Evolutionary conservation across 2,329 filamentous ascomycete species (phyloP), one percentile per base, ranked within the genome.

Genomic region (Setomelanomma holmii): DNA sequence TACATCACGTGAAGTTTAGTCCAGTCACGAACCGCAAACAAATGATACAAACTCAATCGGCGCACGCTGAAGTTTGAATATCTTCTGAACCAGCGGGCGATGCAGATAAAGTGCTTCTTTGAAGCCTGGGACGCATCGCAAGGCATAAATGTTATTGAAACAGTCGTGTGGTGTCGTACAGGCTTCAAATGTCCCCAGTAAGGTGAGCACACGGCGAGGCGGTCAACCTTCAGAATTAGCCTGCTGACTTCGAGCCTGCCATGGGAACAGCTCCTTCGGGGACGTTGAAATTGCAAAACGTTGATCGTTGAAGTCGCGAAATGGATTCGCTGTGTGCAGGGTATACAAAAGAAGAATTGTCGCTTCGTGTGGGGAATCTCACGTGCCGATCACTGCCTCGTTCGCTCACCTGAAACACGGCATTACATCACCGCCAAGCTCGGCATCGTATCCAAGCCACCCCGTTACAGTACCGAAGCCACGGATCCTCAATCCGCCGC

Each of bases 351-450:
- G 27, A 30, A 6, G 27, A 30, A 8, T 10, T 14, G 27, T 30
- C 27, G 10, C 27, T 30, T 14, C 27, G 10, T 14, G 27, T 30
- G 24, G 24, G 14, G 27, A 30, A 30, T 10, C 10, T 30, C 27
- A 30, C 27, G 27, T 8, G 27, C 27, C 27, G 14, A 3, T 10
- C 5, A 8, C 12, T 27, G 24, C 24, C 24, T 6, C 12, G 24
- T 19, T 10, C n/a, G 8, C 7, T 16, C 20, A 7, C 10, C 23
- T 56, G 55, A 55, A 52, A 52, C 52, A 34, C 16, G 22, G 27
- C 27, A 30, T 46, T 44, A 50, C 53, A 46, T 56, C 50, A 55
- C 49, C 30, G 46, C 51, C 51, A 54, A 52, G 47, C 45, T n/a
- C 35, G 50, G 48, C n/a, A n/a, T n/a, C n/a, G n/a, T n/a, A n/a